These are phyloP conservation scores for Chlamydomonas reinhardtii DNA, from an alignment of 163 green algal species.

Conservation along the genomic window DNA sequence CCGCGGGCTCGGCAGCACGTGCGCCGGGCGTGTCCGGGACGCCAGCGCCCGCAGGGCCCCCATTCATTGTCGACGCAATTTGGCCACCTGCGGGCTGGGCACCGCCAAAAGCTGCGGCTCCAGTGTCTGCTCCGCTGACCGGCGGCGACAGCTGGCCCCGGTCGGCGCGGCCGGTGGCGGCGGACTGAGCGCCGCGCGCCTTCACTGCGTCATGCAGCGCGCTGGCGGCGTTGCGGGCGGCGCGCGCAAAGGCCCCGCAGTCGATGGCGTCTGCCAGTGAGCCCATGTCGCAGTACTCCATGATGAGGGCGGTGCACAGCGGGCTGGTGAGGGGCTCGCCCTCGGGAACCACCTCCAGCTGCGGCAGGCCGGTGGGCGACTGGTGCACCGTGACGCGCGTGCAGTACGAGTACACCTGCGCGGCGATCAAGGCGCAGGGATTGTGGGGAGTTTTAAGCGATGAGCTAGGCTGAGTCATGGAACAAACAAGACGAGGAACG, in stretches of 20 bases:
- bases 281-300: constrained; percentile 46
- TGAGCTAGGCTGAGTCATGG: too few relatives aligned
- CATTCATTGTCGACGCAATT: too few relatives aligned
- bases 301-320: constrained; percentile 37
- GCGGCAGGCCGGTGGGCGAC: background rate
- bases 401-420: constrained; percentile 49
- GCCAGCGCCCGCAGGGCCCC: too few relatives aligned
- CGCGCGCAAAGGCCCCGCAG: constrained; percentile 21
- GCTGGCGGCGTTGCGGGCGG: background rate
- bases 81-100: too few relatives aligned
- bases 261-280: constrained; percentile 47
- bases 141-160: background rate
- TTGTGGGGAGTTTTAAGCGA: too few relatives aligned
- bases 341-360: constrained; percentile 10
- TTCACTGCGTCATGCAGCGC: background rate
- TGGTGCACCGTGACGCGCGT: constrained; percentile 20
- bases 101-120: background rate
- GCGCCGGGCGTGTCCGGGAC: too few relatives aligned
- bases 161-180: background rate
- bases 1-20: too few relatives aligned
- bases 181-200: background rate
- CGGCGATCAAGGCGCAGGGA: background rate
- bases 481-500: too few relatives aligned
- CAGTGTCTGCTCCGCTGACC: background rate
- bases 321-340: background rate